A percentile compares a stretch with the other conserved stretches of the same genome.
phyloP scores from a whole-genome alignment of 2,329 filamentous ascomycete species.

The Xylariaceae sp. region DNA sequence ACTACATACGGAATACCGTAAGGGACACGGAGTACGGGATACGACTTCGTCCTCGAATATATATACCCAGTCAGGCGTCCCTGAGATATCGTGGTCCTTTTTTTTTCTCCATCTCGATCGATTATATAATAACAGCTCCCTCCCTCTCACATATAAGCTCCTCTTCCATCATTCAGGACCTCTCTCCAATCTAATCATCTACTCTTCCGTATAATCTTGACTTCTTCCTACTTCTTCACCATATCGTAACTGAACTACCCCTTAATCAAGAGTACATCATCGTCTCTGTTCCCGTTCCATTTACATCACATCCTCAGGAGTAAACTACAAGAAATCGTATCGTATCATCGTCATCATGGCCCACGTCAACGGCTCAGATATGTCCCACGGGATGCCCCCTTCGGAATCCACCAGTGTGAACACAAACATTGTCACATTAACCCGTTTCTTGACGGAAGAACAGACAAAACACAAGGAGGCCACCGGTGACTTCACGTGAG shows the following conservation, averaged over 20 bases:
- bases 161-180: not conserved
- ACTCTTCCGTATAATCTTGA: not conserved
- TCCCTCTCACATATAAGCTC: not conserved
- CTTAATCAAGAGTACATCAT: not conserved
- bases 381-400: constrained; percentile 26
- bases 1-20: too few species aligned
- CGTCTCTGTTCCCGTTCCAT: not conserved
- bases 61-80: not conserved
- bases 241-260: too few species aligned
- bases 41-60: too few species aligned
- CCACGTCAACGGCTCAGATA: constrained; percentile 13
- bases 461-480: constrained; percentile 90
- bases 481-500: constrained; percentile 96
- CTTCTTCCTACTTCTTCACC: not conserved
- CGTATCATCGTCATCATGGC: constrained; percentile 22
- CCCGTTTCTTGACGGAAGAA: constrained; percentile 92
- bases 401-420: constrained; percentile 75
- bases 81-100: not conserved
- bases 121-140: not conserved
- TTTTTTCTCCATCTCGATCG: not conserved
- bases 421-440: constrained; percentile 92
- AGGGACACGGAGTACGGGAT: too few species aligned
- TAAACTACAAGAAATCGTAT: not conserved
- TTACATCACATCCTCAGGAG: not conserved
- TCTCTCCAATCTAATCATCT: not conserved